Percentiles rank a stretch among this genome's conserved stretches.
Conservation (phyloP, 129 eudicot genomes). For the Logfia minima region DNA sequence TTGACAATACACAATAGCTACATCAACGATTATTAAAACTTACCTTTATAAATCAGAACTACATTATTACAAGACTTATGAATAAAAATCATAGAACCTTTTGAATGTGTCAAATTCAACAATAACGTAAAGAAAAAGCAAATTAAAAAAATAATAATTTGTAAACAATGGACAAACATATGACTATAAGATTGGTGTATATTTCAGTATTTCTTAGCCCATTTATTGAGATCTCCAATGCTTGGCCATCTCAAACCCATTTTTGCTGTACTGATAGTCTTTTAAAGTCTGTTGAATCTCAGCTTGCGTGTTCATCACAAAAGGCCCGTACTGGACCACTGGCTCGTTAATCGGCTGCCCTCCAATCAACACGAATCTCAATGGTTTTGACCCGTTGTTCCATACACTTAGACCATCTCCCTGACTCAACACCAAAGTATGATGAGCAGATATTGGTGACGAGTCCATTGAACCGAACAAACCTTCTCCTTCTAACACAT, state of each 20-base stretch:
- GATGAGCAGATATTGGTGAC: constrained; percentile 55
- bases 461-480: constrained; percentile 56
- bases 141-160: background rate
- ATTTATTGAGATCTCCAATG: constrained; percentile 70
- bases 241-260: constrained; percentile 91
- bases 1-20: background rate
- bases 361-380: constrained; percentile 70
- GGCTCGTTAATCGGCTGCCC: constrained; percentile 87
- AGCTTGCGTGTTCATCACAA: constrained; percentile 93
- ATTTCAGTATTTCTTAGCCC: background rate
- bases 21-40: background rate
- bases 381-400: constrained; percentile 58
- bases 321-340: constrained; percentile 85
- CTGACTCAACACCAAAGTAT: constrained; percentile 61
- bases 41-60: background rate
- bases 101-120: background rate
- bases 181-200: background rate
- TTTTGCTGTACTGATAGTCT: constrained; percentile 67
- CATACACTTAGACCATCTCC: constrained; percentile 86
- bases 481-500: constrained; percentile 79
- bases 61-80: background rate
- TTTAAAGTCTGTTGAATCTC: constrained; percentile 75
- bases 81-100: background rate
- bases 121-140: background rate
- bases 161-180: background rate